These are phyloP conservation scores for Hortiboletus flavorubellus DNA, from an alignment of 768 basidiomycete species.

Conservation along the genomic window DNA sequence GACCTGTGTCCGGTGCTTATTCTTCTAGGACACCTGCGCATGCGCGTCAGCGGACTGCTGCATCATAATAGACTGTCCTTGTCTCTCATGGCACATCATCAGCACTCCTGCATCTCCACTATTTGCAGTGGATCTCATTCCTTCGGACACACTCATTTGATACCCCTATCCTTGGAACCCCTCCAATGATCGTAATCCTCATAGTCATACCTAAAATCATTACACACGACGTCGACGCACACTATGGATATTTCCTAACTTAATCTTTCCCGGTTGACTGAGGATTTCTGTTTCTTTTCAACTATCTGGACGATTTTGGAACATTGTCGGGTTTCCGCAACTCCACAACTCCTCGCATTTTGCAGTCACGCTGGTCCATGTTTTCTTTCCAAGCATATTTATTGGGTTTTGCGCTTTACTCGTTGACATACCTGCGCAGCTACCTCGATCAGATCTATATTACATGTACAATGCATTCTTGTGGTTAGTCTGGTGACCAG, in stretches of 20 bases:
- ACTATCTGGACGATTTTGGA: conserved; percentile 18
- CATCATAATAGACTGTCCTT: conserved; percentile 17
- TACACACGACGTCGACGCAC: conserved; percentile 11
- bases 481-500: neutral
- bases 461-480: conserved; percentile 29
- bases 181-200: conserved; percentile 12
- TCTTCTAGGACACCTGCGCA: conserved; percentile 7
- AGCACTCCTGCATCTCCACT: conserved; percentile 9
- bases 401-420: conserved; percentile 7
- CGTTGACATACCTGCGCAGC: conserved; percentile 9
- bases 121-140: conserved; percentile 16
- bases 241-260: conserved; percentile 24
- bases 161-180: conserved; percentile 24
- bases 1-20: conserved; percentile 19
- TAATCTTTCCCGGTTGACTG: conserved; percentile 11
- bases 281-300: conserved; percentile 4
- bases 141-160: conserved; percentile 24
- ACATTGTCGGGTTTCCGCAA: conserved; percentile 10
- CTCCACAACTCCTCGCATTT: conserved; percentile 8
- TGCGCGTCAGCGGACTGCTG: conserved; percentile 18
- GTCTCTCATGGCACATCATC: neutral
- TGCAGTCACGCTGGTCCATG: conserved; percentile 11
- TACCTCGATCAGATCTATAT: conserved; percentile 18
- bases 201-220: conserved; percentile 16
- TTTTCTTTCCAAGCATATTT: conserved; percentile 12